Evolutionary conservation across 306 rosid genomes (phyloP), one percentile per base, ranked within the genome.

Genomic region (Medicago ruthenica): DNA sequence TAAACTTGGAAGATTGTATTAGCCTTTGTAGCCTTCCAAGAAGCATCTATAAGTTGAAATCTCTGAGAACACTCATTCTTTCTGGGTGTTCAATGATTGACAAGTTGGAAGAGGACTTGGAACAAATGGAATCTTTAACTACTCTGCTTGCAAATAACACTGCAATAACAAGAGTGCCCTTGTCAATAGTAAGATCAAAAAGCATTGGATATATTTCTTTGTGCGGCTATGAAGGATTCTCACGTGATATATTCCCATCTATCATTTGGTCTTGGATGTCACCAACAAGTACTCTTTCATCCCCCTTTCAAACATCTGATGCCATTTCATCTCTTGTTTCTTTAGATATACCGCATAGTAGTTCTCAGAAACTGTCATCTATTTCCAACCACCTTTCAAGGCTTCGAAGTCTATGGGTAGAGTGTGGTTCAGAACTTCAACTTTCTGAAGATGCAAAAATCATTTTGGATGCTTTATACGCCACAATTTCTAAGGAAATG

Each of bases 251-350:
- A 22, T 62, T 62, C 36, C 68, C 68, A 62, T n/a, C 47, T 62
- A 62, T 62, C 8, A 62, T 34, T 36, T 62, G 14, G 68, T 62
- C 47, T 62, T 36, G 68, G 68, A 62, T 62, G 47, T 62, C 68
- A 15, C 68, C 68, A n/a, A n/a, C 68, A 34, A 34, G 34, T 62
- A 31, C 8, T 15, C 20, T 34, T 12, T 2, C 68, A 15, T 34
- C 68, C 22, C 45, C 8, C 1, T 62, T 57, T 11, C 37, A 57
- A 10, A 4, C 36, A 57, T 21, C 36, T 57, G 0, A n/a, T 57
- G 2, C n/a, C 63, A 57, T 21, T 37, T 40, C 44, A 40, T 40
- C 10, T 8, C 9, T 40, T 40, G 44, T 7, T 40, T 8, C 44
- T 40, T 40, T 58, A 9, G 62, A 20, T 57, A 14, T 57, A 57